Evolutionary conservation across 2,329 filamentous ascomycete genomes (phyloP).

Genomic region (Aspergillus oerlinghausenensis): DNA sequence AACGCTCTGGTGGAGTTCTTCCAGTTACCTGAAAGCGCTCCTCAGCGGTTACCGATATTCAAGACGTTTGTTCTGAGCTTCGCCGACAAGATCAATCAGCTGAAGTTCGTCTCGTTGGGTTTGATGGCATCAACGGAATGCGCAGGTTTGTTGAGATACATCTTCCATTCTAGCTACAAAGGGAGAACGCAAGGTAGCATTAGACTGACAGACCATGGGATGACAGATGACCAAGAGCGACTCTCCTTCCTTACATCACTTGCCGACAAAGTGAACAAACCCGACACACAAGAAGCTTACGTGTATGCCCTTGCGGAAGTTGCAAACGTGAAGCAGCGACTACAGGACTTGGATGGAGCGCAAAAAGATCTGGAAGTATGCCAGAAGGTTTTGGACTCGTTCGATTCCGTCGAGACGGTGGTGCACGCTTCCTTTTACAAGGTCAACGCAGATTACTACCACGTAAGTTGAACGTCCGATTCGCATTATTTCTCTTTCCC

Average conservation of each 20-base stretch:
- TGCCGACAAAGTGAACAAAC: conserved; percentile 83
- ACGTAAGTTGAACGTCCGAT: conserved; percentile 45
- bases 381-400: conserved; percentile 81
- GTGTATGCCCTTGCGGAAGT: conserved; percentile 91
- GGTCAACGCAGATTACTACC: conserved; percentile 91
- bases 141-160: conserved; percentile 22
- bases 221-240: conserved; percentile 77
- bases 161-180: neutral
- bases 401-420: conserved; percentile 91
- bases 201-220: conserved; percentile 7
- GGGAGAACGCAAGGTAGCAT: neutral
- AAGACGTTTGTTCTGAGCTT: conserved; percentile 94
- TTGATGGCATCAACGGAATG: conserved; percentile 83
- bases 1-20: conserved; percentile 86
- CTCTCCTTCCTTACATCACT: conserved; percentile 79
- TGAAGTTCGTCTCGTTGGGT: conserved; percentile 90
- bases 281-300: conserved; percentile 88
- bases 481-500: neutral
- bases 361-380: conserved; percentile 82
- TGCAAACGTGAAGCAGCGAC: conserved; percentile 76
- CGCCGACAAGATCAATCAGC: conserved; percentile 97
- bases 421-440: conserved; percentile 97
- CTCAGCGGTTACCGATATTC: conserved; percentile 84
- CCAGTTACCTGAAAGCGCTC: conserved; percentile 70
- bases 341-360: conserved; percentile 75